Evolutionary conservation across 345 rosid species (phyloP), one percentile per base, ranked within the genome.

Genomic region (Aurinia saxatilis): DNA sequence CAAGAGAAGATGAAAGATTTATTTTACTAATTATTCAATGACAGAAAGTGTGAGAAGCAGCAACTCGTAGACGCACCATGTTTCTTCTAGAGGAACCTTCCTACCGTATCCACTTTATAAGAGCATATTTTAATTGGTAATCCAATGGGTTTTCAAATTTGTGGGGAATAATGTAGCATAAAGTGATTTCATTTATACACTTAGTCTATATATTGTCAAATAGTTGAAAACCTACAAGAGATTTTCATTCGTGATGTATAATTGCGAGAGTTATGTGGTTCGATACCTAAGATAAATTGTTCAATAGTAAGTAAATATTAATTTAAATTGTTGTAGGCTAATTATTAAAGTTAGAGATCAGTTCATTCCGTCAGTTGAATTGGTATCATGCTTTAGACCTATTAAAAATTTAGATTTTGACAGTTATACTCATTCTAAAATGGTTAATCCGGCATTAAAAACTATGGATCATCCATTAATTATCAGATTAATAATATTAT

Each of bases 31-130:
- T n/a, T n/a, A n/a, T n/a, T n/a, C n/a, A n/a, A n/a, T n/a, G n/a
- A n/a, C n/a, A n/a, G n/a, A n/a, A 5, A 23, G 52, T n/a, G 47
- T 51, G 27, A 54, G 62, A 54, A 47, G 61, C 16, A 53, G 53
- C 60, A 16, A 65, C 70, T 65, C 70, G 70, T 54, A 30, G 46
- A 65, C 62, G 70, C 55, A 54, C 36, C n/a, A 65, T 65, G 70
- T 65, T 44, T 53, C 61, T 65, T 14, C 18, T 54, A 8, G 18
- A 65, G 55, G 61, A 65, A 65, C 68, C 44, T 65, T 52, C 44
- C 45, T 34, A 34, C 39, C 54, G 21, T 34, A 52, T 34, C 34
- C 17, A 5, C n/a, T 51, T 16, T 44, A 34, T 15, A 42, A 31
- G 27, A 53, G 36, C 9, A 14, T 45, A 53, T 21, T 44, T 23